Conservation (phyloP, 345 rosid species). For the Lagerstroemia speciosa region DNA sequence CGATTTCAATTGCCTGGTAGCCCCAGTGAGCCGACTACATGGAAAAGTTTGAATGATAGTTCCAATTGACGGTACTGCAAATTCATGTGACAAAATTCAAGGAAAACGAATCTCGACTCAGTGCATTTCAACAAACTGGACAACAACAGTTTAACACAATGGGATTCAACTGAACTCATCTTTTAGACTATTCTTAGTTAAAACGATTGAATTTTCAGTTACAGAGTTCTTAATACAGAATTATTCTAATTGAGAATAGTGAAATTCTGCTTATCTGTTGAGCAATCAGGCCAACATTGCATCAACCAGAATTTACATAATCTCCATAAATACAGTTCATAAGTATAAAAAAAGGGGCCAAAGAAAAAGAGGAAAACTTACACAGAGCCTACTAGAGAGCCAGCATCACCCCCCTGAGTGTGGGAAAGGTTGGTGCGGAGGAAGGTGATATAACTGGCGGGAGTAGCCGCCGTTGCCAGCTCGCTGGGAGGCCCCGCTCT, state of each 20-base stretch:
- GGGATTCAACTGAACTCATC: no score
- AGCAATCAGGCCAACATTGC: no score
- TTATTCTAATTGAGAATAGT: no score
- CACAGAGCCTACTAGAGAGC: constrained; percentile 73
- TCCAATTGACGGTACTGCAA: neutral
- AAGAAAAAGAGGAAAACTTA: constrained; percentile 14
- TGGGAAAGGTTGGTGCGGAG: constrained; percentile 67
- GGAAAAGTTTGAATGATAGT: neutral
- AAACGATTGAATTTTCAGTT: no score
- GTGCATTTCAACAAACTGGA: neutral
- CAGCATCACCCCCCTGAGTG: constrained; percentile 88
- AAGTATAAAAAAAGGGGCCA: no score
- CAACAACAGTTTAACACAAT: no score
- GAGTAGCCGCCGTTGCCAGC: constrained; percentile 52
- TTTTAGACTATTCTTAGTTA: no score
- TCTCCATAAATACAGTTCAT: no score
- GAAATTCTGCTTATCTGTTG: no score
- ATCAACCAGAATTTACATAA: neutral
- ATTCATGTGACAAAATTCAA: neutral
- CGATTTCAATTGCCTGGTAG: no score
- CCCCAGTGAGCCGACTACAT: neutral
- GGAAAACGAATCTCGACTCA: neutral
- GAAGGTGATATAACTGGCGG: constrained; percentile 62
- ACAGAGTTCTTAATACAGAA: no score
- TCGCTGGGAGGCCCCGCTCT: constrained; percentile 90